phyloP scores from a whole-genome alignment of 1,139 yeast species.

The Wickerhamiella infanticola region DNA sequence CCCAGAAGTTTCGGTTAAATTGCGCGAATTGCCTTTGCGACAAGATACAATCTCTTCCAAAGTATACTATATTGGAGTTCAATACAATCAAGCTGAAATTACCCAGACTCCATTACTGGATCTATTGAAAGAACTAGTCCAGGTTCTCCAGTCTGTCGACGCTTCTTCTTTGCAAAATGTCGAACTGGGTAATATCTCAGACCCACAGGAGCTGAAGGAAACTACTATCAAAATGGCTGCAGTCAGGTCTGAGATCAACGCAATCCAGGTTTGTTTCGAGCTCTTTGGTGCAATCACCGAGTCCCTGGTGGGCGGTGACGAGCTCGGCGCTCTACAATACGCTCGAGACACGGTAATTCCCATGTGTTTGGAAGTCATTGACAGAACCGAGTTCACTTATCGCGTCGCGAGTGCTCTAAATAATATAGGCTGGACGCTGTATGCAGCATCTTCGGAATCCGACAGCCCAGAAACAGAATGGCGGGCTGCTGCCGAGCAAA shows the following conservation, averaged over 20 bases:
- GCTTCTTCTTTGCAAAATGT: conserved; percentile 9
- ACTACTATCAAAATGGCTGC: conserved; percentile 28
- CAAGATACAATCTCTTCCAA: conserved; percentile 1
- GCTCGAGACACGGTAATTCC: conserved; percentile 10
- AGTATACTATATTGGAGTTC: conserved; percentile 14
- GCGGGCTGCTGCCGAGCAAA: conserved; percentile 16
- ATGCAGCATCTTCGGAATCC: conserved; percentile 7
- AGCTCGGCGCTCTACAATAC: conserved; percentile 6
- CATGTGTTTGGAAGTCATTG: conserved; percentile 10
- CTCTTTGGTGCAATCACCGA: conserved; percentile 64
- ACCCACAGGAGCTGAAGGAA: conserved; percentile 26
- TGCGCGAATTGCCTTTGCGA: background rate
- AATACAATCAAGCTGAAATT: conserved; percentile 11
- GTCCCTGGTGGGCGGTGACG: conserved; percentile 14
- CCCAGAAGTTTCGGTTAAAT: background rate
- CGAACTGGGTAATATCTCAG: conserved; percentile 22
- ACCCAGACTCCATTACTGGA: conserved; percentile 17
- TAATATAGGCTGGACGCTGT: conserved; percentile 32
- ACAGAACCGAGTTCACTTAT: conserved; percentile 21
- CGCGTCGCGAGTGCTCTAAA: conserved; percentile 53
- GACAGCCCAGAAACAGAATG: conserved; percentile 11
- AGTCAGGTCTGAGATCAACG: conserved; percentile 40
- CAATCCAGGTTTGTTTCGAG: conserved; percentile 59
- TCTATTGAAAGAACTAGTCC: conserved; percentile 13
- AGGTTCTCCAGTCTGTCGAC: background rate